phyloP scores from a whole-genome alignment of 768 basidiomycete genomes.

The Tulasnella sp. region DNA sequence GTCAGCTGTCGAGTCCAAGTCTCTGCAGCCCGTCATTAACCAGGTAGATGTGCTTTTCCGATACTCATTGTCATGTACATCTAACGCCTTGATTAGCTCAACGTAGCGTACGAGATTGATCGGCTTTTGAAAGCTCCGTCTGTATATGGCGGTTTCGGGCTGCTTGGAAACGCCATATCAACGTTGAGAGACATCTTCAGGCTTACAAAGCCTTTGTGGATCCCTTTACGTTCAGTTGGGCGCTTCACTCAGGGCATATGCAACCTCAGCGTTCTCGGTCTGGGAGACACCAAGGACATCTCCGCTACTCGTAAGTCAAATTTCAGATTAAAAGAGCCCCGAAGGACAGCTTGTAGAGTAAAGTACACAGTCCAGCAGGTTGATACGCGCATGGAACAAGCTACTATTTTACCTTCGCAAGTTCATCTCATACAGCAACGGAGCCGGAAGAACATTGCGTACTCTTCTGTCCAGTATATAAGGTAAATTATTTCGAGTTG shows the following conservation, averaged over 20 bases:
- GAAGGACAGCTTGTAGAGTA: not conserved
- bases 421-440: not conserved
- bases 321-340: not conserved
- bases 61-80: not conserved
- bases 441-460: not conserved
- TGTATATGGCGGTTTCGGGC: not conserved
- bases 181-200: not conserved
- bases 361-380: slow-evolving; percentile 49
- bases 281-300: slow-evolving; percentile 35
- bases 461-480: not conserved
- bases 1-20: not conserved
- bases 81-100: slow-evolving; percentile 24
- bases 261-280: slow-evolving; percentile 1
- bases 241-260: not conserved
- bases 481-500: not conserved
- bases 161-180: not conserved
- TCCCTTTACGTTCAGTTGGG: not conserved
- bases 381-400: slow-evolving; percentile 49
- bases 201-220: not conserved
- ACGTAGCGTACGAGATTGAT: slow-evolving; percentile 14
- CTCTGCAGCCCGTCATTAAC: not conserved
- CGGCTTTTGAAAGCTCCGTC: not conserved
- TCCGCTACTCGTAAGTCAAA: slow-evolving; percentile 36
- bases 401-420: slow-evolving; percentile 36
- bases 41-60: not conserved